Percentiles rank a stretch among this genome's conserved stretches.
Evolutionary conservation across 208 protist genomes (phyloP).

Genomic region (Phytomonas serpens): DNA sequence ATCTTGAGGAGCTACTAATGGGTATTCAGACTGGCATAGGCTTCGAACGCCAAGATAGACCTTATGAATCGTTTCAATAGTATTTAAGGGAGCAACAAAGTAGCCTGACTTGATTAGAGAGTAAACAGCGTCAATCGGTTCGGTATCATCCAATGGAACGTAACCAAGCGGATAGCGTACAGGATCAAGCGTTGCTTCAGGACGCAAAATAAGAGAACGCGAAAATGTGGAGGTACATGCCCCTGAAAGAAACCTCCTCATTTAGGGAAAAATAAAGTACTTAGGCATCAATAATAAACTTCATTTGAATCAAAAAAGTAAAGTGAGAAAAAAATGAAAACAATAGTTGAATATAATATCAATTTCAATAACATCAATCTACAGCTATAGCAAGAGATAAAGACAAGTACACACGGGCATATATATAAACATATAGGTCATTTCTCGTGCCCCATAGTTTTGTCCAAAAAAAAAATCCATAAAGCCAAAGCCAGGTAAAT

Average conservation of each 20-base stretch:
- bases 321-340: background rate
- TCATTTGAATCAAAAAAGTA: background rate
- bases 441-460: too few species aligned
- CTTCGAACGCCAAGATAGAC: constrained; percentile 35
- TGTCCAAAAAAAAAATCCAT: too few species aligned
- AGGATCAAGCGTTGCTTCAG: constrained; percentile 26
- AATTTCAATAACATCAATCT: background rate
- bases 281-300: background rate
- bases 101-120: constrained; percentile 59
- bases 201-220: constrained; percentile 21
- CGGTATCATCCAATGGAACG: constrained; percentile 66
- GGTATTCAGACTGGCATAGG: constrained; percentile 59
- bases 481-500: too few species aligned
- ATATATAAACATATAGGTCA: too few species aligned
- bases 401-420: background rate
- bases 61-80: constrained; percentile 72
- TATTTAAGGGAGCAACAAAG: constrained; percentile 67
- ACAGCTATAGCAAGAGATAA: background rate
- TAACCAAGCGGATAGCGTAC: constrained; percentile 63
- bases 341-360: background rate
- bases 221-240: background rate
- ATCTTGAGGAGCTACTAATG: constrained; percentile 41
- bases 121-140: constrained; percentile 73
- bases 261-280: background rate
- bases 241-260: background rate